Percentiles rank a stretch among this genome's conserved stretches.
Evolutionary conservation across 225 moss, liverwort and hornwort genomes (phyloP).

Genomic region (Polytrichum formosum): DNA sequence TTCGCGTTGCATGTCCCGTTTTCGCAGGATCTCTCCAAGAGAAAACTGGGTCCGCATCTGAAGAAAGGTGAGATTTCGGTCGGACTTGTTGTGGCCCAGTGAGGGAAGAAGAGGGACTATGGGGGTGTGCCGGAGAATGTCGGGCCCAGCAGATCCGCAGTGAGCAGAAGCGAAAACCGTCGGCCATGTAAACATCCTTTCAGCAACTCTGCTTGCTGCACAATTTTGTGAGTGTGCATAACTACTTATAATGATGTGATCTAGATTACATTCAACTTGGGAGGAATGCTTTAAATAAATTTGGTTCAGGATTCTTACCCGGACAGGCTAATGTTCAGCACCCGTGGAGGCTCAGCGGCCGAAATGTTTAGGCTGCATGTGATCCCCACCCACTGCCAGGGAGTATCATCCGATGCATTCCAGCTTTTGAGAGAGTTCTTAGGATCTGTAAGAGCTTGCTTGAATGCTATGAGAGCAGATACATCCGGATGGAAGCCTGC

Average conservation of each 20-base stretch:
- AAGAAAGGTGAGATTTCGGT: too few relatives aligned
- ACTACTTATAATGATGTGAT: neutral
- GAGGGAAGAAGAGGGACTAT: too few relatives aligned
- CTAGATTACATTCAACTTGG: neutral
- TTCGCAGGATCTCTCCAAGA: too few relatives aligned
- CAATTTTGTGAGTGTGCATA: neutral
- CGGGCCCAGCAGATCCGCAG: too few relatives aligned
- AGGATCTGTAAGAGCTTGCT: slow-evolving; percentile 32
- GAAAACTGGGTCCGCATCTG: too few relatives aligned
- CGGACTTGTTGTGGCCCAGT: too few relatives aligned
- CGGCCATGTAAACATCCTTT: too few relatives aligned
- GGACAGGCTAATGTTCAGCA: slow-evolving; percentile 31
- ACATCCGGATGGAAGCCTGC: slow-evolving; percentile 48
- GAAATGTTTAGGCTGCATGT: slow-evolving; percentile 18
- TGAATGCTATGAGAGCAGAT: slow-evolving; percentile 47
- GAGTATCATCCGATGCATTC: slow-evolving; percentile 35
- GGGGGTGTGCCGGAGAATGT: too few relatives aligned
- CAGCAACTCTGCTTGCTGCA: neutral
- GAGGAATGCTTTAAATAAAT: neutral
- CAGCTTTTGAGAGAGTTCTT: slow-evolving; percentile 30
- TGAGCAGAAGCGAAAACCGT: too few relatives aligned
- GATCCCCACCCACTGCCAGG: slow-evolving; percentile 65
- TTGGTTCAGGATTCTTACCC: slow-evolving; percentile 16
- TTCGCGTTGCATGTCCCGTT: too few relatives aligned
- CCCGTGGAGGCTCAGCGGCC: slow-evolving; percentile 11